phyloP scores from a whole-genome alignment of 2,329 filamentous ascomycete genomes.

The Fusarium abutilonis region DNA sequence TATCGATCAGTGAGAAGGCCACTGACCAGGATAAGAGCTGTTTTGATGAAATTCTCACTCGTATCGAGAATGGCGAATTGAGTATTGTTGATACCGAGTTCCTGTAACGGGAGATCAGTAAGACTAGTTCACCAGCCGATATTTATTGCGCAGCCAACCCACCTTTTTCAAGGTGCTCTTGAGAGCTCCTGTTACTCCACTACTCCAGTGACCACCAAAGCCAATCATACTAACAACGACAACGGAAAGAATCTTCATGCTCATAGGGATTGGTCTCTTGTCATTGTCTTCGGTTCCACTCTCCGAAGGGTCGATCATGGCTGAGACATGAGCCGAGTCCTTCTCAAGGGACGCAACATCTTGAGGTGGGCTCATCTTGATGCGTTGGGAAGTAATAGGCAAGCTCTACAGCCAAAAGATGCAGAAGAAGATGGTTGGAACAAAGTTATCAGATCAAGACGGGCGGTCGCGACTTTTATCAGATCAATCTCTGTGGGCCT shows the following conservation, averaged over 20 bases:
- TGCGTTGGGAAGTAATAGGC: not conserved
- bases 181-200: constrained; percentile 68
- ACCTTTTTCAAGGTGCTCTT: constrained; percentile 69
- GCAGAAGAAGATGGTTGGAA: not conserved
- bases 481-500: constrained; percentile 38
- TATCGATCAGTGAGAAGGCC: constrained; percentile 67
- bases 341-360: constrained; percentile 20
- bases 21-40: constrained; percentile 62
- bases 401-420: not conserved
- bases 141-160: not conserved
- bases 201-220: constrained; percentile 69
- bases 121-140: too few relatives aligned
- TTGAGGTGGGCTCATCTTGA: constrained; percentile 15
- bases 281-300: constrained; percentile 26
- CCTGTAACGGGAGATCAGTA: constrained; percentile 33
- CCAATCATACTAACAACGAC: constrained; percentile 64
- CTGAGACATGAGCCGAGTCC: constrained; percentile 1
- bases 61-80: constrained; percentile 68
- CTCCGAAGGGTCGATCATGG: constrained; percentile 27
- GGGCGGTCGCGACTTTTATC: constrained; percentile 33
- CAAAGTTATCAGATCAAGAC: constrained; percentile 21
- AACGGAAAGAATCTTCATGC: constrained; percentile 53
- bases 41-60: constrained; percentile 71
- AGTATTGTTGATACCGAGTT: constrained; percentile 68
- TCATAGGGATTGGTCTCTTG: constrained; percentile 43